phyloP scores from a whole-genome alignment of 2,329 filamentous ascomycete genomes.

The Pseudogymnoascus sp. region DNA sequence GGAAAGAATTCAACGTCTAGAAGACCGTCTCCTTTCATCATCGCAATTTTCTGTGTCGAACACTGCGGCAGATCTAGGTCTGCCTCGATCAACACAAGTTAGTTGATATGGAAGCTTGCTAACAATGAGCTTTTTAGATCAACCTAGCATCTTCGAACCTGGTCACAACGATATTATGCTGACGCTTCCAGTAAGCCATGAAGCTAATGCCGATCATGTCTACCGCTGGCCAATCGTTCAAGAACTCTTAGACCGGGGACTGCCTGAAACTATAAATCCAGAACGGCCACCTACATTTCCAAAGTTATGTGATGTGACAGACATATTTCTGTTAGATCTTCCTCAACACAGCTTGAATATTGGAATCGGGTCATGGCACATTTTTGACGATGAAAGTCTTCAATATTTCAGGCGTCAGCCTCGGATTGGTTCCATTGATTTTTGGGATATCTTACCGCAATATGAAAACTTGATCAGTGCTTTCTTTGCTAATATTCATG shows the following conservation, averaged over 20 bases:
- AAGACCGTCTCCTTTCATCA: conserved; percentile 20
- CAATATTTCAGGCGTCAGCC: neutral
- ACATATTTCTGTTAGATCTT: neutral
- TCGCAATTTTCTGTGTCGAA: conserved; percentile 9
- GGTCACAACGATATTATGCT: conserved; percentile 15
- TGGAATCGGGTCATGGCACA: conserved; percentile 14
- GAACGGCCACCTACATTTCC: neutral
- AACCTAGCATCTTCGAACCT: conserved; percentile 1
- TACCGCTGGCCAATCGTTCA: conserved; percentile 20
- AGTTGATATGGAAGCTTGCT: neutral
- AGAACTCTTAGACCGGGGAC: conserved; percentile 13
- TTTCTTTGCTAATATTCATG: conserved; percentile 24
- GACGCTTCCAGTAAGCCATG: conserved; percentile 16
- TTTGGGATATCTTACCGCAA: neutral
- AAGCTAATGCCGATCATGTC: conserved; percentile 22
- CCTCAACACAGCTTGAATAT: neutral
- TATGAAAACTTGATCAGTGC: neutral
- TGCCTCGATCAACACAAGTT: neutral
- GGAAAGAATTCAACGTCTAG: conserved; percentile 26
- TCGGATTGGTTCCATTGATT: neutral
- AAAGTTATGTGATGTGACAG: conserved; percentile 8
- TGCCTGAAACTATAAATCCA: neutral
- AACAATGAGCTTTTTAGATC: neutral
- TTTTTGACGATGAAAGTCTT: conserved; percentile 13
- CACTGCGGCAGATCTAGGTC: neutral